A percentile compares a stretch with the other conserved stretches of the same genome.
These are phyloP conservation scores for Carex cristatella DNA, from an alignment of 176 grass and related monocot genomes.

Conservation along the genomic window DNA sequence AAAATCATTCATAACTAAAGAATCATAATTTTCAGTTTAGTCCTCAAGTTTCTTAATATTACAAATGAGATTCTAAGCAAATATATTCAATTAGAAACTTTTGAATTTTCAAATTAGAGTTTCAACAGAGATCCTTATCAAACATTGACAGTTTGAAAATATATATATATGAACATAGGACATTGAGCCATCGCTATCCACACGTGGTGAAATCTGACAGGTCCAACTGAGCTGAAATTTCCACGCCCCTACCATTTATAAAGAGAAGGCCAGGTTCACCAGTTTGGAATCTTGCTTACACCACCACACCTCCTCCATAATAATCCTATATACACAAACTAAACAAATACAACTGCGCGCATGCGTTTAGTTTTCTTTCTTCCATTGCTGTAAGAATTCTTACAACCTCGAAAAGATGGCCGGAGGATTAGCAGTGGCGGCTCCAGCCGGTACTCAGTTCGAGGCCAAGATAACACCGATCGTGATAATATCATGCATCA, in stretches of 20 bases:
- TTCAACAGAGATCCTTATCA: too few species aligned
- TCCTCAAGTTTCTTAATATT: too few species aligned
- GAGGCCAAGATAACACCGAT: constrained; percentile 95
- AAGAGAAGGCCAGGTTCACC: background rate
- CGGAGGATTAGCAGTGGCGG: constrained; percentile 68
- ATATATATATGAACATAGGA: background rate
- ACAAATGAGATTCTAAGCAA: too few species aligned
- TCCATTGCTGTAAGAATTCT: background rate
- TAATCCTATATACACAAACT: background rate
- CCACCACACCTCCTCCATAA: background rate
- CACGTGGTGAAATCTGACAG: constrained; percentile 6
- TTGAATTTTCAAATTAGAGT: too few species aligned
- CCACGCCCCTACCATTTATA: background rate
- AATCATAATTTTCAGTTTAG: too few species aligned
- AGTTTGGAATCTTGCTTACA: background rate
- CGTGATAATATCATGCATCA: constrained; percentile 83
- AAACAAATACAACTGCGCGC: background rate
- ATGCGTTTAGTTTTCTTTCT: too few species aligned
- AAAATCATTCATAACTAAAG: too few species aligned
- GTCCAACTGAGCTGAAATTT: constrained; percentile 4
- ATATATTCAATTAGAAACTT: too few species aligned
- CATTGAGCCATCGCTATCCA: background rate
- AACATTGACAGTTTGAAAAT: too few species aligned
- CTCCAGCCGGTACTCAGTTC: constrained; percentile 48
- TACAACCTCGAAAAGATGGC: constrained; percentile 35